phyloP scores from a whole-genome alignment of 257 asterid genomes.

The Penstemon davidsonii region DNA sequence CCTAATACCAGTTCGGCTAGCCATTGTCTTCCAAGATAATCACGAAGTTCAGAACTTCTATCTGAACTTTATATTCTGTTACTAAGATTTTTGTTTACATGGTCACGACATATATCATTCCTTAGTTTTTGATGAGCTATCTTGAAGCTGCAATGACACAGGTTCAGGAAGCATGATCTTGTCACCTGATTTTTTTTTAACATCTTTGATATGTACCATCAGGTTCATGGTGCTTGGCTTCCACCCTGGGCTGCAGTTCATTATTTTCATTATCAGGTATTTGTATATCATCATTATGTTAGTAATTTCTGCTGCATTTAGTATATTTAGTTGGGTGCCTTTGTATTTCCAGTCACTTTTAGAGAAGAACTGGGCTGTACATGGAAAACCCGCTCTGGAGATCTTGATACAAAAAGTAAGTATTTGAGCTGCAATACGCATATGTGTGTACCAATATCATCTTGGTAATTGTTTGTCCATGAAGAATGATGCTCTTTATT shows the following conservation, averaged over 20 bases:
- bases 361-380: slow-evolving; percentile 76
- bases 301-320: slow-evolving; percentile 6
- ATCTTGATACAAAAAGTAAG: slow-evolving; percentile 58
- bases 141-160: background rate
- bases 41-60: slow-evolving; percentile 2
- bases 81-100: background rate
- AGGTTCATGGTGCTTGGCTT: slow-evolving; percentile 87
- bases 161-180: slow-evolving; percentile 6
- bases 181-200: slow-evolving; percentile 2
- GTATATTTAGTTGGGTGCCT: slow-evolving; percentile 15
- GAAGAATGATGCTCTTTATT: slow-evolving; percentile 6
- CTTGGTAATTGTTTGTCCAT: background rate
- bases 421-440: slow-evolving; percentile 18
- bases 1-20: background rate
- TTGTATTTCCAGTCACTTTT: slow-evolving; percentile 50
- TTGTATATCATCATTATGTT: slow-evolving; percentile 2
- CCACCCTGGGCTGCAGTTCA: slow-evolving; percentile 83
- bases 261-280: slow-evolving; percentile 52
- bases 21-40: background rate
- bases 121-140: background rate
- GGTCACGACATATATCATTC: background rate
- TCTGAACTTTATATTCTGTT: background rate
- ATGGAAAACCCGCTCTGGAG: slow-evolving; percentile 80
- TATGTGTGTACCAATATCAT: background rate
- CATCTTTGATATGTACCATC: slow-evolving; percentile 29